These are phyloP conservation scores for Ligustrum vulgare DNA, from an alignment of 257 asterid genomes.

Conservation along the genomic window DNA sequence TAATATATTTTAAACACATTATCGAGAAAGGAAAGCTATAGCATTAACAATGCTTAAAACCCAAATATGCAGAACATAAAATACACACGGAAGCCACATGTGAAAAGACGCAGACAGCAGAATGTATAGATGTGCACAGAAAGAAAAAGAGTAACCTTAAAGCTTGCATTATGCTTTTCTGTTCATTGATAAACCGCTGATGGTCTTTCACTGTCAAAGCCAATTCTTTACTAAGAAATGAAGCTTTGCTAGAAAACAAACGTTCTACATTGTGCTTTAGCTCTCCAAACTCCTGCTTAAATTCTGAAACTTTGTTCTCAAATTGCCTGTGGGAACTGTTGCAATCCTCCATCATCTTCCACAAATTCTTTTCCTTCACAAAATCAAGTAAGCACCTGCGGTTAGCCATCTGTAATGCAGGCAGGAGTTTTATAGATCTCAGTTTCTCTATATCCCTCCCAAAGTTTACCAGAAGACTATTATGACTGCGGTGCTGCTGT, in stretches of 20 bases:
- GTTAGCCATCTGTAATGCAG: conserved; percentile 60
- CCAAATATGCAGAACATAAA: conserved; percentile 3
- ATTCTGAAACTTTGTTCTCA: conserved; percentile 83
- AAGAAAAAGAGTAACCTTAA: conserved; percentile 57
- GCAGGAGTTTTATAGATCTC: conserved; percentile 70
- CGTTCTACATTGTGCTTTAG: conserved; percentile 71
- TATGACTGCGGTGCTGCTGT: conserved; percentile 79
- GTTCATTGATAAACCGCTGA: conserved; percentile 69
- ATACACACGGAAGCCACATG: background rate
- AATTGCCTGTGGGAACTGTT: conserved; percentile 84
- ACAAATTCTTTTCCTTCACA: conserved; percentile 83
- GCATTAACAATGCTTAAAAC: conserved; percentile 5
- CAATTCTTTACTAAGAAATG: conserved; percentile 66
- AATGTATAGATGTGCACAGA: conserved; percentile 6
- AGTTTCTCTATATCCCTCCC: conserved; percentile 80
- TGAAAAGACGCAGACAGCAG: background rate
- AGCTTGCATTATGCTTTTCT: conserved; percentile 91
- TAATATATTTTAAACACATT: background rate
- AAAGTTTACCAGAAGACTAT: conserved; percentile 63
- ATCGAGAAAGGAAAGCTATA: background rate
- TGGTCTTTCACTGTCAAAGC: conserved; percentile 68
- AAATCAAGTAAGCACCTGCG: conserved; percentile 82
- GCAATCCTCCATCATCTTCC: conserved; percentile 81
- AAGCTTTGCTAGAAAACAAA: conserved; percentile 71
- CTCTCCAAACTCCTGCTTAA: conserved; percentile 86